Conservation (phyloP, 768 basidiomycete species). For the Leucocoprinus sp. region DNA sequence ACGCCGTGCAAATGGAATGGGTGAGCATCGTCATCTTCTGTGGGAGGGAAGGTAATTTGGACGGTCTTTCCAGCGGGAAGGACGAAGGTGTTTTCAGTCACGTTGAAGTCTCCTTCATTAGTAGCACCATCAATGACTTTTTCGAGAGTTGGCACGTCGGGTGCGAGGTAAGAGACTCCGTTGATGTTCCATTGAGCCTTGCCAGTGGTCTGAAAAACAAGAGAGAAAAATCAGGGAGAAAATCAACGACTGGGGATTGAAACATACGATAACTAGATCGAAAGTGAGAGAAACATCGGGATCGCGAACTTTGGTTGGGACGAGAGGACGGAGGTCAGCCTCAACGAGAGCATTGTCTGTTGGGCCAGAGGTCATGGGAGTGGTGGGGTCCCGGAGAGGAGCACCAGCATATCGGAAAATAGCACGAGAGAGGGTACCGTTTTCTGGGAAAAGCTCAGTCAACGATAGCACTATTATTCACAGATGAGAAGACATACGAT, state of each 20-base stretch:
- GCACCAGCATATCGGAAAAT: constrained; percentile 34
- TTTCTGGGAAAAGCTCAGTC: not conserved
- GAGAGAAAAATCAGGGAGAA: constrained; percentile 10
- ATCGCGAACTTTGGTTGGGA: constrained; percentile 13
- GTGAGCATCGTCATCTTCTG: constrained; percentile 17
- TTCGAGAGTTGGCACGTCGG: constrained; percentile 18
- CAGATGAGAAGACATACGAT: constrained; percentile 19
- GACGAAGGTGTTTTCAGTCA: constrained; percentile 21
- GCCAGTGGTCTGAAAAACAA: constrained; percentile 12
- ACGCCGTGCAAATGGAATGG: constrained; percentile 15
- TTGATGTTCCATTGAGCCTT: constrained; percentile 25
- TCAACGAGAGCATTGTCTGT: constrained; percentile 24
- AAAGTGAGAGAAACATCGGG: constrained; percentile 21
- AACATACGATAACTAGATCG: constrained; percentile 21
- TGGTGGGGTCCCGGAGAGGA: constrained; percentile 23
- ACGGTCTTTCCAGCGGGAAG: constrained; percentile 20
- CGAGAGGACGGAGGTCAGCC: constrained; percentile 26
- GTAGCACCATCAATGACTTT: constrained; percentile 21
- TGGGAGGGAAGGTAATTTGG: constrained; percentile 19
- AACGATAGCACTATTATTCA: no score
- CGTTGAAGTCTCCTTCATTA: constrained; percentile 16
- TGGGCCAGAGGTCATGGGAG: constrained; percentile 14
- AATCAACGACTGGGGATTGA: constrained; percentile 8
- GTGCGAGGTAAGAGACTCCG: constrained; percentile 21
- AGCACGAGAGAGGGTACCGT: constrained; percentile 18